Percentiles rank a stretch among this genome's conserved stretches.
Evolutionary conservation across 169 alveolate genomes (phyloP).

Genomic region (Plasmodium yoelii): DNA sequence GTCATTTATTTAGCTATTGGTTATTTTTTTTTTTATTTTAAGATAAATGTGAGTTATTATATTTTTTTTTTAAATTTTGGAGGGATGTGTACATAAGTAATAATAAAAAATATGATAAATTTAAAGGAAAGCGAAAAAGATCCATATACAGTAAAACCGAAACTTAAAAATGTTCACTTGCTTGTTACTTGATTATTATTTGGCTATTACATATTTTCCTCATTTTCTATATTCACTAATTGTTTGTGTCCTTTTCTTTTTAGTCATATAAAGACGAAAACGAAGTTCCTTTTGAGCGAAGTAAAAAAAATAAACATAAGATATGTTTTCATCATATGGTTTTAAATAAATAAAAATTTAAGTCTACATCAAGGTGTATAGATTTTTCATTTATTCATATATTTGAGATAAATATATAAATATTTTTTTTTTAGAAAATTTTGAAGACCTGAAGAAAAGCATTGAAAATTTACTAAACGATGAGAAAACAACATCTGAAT

Average conservation of each 20-base stretch:
- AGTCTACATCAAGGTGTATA: no score
- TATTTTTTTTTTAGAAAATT: constrained; percentile 24
- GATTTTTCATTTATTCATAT: background rate
- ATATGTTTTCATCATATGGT: no score
- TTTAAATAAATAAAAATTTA: no score
- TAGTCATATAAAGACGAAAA: no score
- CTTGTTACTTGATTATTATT: no score
- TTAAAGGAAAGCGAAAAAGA: constrained; percentile 1
- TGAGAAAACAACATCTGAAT: constrained; percentile 17
- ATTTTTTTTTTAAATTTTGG: background rate
- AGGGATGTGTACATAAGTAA: background rate
- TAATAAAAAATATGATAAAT: constrained; percentile 4
- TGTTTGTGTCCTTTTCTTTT: no score
- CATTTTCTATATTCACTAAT: no score
- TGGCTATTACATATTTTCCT: no score
- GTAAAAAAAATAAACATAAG: no score
- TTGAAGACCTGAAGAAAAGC: constrained; percentile 43
- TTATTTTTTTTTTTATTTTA: background rate
- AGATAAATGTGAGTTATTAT: background rate
- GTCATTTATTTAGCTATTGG: no score
- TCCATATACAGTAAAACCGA: background rate
- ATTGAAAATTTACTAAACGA: constrained; percentile 31
- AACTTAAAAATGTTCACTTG: background rate
- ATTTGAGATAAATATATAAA: background rate
- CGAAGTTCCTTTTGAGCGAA: no score